Percentiles rank a stretch among this genome's conserved stretches.
Conservation (phyloP, 495 filamentous ascomycete species). For the Tuber calosporum region DNA sequence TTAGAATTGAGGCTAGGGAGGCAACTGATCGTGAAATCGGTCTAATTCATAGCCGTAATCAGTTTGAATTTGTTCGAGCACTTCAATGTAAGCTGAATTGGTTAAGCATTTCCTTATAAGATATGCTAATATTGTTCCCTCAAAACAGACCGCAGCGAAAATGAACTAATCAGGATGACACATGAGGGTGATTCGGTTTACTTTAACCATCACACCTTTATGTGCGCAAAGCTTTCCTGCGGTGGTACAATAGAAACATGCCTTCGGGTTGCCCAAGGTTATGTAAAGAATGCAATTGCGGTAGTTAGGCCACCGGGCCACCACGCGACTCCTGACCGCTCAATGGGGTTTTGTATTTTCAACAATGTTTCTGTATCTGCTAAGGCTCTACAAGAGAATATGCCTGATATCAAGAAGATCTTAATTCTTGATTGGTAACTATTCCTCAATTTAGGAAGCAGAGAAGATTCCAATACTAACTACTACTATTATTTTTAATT, state of each 20-base stretch:
- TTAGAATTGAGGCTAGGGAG: conserved; percentile 64
- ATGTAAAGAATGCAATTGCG: conserved; percentile 87
- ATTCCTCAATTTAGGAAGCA: background rate
- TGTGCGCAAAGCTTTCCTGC: conserved; percentile 74
- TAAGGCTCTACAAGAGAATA: conserved; percentile 67
- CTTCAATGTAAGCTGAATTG: conserved; percentile 48
- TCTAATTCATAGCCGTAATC: conserved; percentile 63
- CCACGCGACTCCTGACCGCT: conserved; percentile 74
- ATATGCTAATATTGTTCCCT: conserved; percentile 19
- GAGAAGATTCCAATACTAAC: conserved; percentile 36
- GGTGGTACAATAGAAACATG: conserved; percentile 94
- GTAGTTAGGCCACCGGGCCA: conserved; percentile 92
- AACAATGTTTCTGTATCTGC: conserved; percentile 94
- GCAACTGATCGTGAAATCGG: conserved; percentile 71
- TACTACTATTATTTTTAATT: conserved; percentile 5
- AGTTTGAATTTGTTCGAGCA: conserved; percentile 67
- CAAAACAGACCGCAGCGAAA: conserved; percentile 49
- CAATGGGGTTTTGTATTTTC: conserved; percentile 94
- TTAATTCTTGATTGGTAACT: conserved; percentile 94
- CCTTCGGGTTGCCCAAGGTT: conserved; percentile 66
- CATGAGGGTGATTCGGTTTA: conserved; percentile 72
- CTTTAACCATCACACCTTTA: conserved; percentile 71
- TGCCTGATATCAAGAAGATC: conserved; percentile 70
- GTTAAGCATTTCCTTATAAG: conserved; percentile 5
- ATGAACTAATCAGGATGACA: conserved; percentile 57